phyloP scores from a whole-genome alignment of 441 rosid species.

The Syzygium malaccense region DNA sequence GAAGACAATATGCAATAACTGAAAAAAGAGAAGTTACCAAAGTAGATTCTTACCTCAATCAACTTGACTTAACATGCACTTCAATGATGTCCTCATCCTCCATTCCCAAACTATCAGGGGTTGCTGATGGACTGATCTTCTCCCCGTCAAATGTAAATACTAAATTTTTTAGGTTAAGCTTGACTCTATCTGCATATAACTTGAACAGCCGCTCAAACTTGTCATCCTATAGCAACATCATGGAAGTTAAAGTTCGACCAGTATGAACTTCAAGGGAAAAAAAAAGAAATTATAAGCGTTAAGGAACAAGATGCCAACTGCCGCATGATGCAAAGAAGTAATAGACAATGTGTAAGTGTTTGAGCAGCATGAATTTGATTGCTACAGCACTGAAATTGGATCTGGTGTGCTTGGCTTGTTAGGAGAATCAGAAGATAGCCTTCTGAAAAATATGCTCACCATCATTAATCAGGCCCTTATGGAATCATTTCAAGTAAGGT shows the following conservation, averaged over 20 bases:
- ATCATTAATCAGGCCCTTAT: background rate
- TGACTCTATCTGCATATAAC: conserved; percentile 54
- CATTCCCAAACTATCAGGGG: conserved; percentile 83
- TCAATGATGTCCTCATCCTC: conserved; percentile 84
- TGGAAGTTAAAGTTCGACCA: background rate
- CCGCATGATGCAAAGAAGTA: background rate
- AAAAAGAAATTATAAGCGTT: background rate
- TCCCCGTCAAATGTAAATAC: conserved; percentile 81
- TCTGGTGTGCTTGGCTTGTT: background rate
- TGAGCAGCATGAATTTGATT: background rate
- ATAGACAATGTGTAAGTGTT: background rate
- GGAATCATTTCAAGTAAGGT: background rate
- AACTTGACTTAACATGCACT: conserved; percentile 51
- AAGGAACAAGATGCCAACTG: background rate
- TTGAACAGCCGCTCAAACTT: conserved; percentile 72
- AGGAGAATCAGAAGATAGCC: background rate
- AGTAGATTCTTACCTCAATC: conserved; percentile 25
- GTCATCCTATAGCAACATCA: conserved; percentile 55
- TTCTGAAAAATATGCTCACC: background rate
- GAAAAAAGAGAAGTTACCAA: background rate
- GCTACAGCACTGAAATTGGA: background rate
- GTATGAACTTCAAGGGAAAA: background rate
- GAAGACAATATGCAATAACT: background rate
- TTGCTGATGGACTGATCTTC: conserved; percentile 47
- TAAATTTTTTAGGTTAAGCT: conserved; percentile 36